Evolutionary conservation across 495 filamentous ascomycete genomes (phyloP), one percentile per base, ranked within the genome.

Genomic region (Clavariopsis aquatica): DNA sequence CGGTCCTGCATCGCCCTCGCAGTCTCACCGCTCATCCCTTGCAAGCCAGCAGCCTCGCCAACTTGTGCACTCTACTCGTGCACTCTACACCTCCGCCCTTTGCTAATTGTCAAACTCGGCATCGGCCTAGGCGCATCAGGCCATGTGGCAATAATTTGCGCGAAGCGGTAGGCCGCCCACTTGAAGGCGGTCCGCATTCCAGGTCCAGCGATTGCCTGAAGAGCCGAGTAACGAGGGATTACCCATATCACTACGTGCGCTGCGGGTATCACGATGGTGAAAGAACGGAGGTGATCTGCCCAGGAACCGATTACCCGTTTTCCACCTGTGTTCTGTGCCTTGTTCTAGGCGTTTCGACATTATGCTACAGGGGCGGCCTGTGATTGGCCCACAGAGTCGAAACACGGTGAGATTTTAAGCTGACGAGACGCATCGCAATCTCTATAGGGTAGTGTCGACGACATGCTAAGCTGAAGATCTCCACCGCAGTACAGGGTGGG

Each of bases 321-420:
- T 38, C 29, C 29, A 41, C 41, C 31, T 20, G 52, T 31, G 29
- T 56, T 20, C 27, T 56, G 12, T 54, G 52, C 52, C 27, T 54
- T 19, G 29, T 19, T 36, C 1, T 36, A 24, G 47, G 20, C 47
- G 22, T 56, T 36, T 34, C 24, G 52, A 51, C 47, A 41, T 41
- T 36, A 36, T 24, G 13, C 9, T n/a, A n/a, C 5, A 38, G 38
- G 38, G n/a, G 13, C 8, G 4, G 8, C 3, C 3, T n/a, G 5
- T 43, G 38, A 17, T 43, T 43, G 38, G 38, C 38, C 2, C 3
- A n/a, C 8, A 9, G 38, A n/a, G 38, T 8, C 5, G 38, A 43
- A 43, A 10, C 6, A 43, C 38, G 38, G 38, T 43, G 38, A 43
- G 15, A n/a, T 43, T 43, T 43, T 9, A 9, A 43, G 13, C 38